Percentiles rank a stretch among this genome's conserved stretches.
Conservation (phyloP, 495 filamentous ascomycete genomes). For the Xylaria castorea region DNA sequence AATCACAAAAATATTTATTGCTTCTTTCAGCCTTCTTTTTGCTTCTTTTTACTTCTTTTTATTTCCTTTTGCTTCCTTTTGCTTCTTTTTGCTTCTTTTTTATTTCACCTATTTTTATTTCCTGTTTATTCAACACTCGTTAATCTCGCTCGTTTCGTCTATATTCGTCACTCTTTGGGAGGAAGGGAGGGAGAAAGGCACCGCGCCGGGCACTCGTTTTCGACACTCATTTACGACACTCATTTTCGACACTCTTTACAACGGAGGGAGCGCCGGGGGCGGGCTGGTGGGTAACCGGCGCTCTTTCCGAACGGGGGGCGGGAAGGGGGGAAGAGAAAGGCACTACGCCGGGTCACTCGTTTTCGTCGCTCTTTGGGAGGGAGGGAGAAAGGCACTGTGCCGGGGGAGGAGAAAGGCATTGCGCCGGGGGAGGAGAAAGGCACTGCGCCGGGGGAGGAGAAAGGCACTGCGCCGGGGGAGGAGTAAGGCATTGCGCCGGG, state of each 20-base stretch:
- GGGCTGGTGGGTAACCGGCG: constrained; percentile 9
- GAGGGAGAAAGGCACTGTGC: not conserved
- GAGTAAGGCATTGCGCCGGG: not conserved
- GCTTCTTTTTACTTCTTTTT: not conserved
- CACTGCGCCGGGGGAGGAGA: not conserved
- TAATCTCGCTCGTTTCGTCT: not conserved
- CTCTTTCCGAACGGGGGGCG: not conserved
- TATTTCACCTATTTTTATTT: not conserved
- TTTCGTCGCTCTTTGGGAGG: not conserved
- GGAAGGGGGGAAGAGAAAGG: not conserved
- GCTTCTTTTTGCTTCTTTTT: not conserved
- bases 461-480: not conserved
- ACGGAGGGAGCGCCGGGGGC: constrained; percentile 9
- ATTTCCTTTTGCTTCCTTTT: not conserved
- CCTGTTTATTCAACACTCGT: not conserved
- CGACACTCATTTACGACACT: not conserved
- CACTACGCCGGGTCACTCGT: not conserved
- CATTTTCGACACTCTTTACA: not conserved
- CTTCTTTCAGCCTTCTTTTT: not conserved
- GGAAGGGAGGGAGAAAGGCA: constrained; percentile 14
- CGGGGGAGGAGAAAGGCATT: not conserved
- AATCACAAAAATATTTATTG: not conserved
- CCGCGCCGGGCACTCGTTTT: constrained; percentile 7
- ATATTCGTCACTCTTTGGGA: constrained; percentile 1
- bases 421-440: not conserved